phyloP scores from a whole-genome alignment of 768 basidiomycete species.

The Rhizopogon salebrosus region DNA sequence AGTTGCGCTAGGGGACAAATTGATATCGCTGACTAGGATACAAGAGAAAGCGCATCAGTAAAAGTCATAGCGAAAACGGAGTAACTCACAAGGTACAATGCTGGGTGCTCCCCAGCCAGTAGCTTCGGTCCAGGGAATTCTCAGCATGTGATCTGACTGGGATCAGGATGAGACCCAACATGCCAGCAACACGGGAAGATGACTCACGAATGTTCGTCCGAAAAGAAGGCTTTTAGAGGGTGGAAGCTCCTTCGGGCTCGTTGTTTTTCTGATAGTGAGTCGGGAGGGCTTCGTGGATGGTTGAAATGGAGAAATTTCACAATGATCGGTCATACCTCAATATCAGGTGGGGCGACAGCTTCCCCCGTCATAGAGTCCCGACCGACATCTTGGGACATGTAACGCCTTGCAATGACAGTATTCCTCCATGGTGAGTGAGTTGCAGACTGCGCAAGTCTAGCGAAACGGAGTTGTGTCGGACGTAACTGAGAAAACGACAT shows the following conservation, averaged over 20 bases:
- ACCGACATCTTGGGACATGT: conserved; percentile 8
- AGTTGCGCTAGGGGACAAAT: conserved; percentile 37
- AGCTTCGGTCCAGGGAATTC: conserved; percentile 61
- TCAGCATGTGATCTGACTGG: conserved; percentile 86
- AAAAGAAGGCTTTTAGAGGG: conserved; percentile 69
- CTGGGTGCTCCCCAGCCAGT: conserved; percentile 80
- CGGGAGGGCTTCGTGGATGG: conserved; percentile 38
- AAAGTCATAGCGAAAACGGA: neutral
- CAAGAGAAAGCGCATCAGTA: conserved; percentile 10
- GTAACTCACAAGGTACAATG: conserved; percentile 73
- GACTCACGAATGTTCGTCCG: conserved; percentile 76
- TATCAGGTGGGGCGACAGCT: conserved; percentile 37
- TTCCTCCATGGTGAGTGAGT: conserved; percentile 6
- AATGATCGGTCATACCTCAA: conserved; percentile 37
- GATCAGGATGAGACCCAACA: conserved; percentile 6
- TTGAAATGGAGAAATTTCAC: neutral
- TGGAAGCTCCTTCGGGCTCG: conserved; percentile 56
- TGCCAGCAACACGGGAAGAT: conserved; percentile 3
- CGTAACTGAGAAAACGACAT: conserved; percentile 17
- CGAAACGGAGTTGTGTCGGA: conserved; percentile 8
- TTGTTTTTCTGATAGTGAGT: conserved; percentile 44
- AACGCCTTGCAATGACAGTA: conserved; percentile 5
- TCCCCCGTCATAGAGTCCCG: conserved; percentile 49
- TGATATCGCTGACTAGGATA: conserved; percentile 16
- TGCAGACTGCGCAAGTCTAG: conserved; percentile 4